These are phyloP conservation scores for Dorcoceras hygrometricum DNA, from an alignment of 257 asterid species.

Conservation along the genomic window DNA sequence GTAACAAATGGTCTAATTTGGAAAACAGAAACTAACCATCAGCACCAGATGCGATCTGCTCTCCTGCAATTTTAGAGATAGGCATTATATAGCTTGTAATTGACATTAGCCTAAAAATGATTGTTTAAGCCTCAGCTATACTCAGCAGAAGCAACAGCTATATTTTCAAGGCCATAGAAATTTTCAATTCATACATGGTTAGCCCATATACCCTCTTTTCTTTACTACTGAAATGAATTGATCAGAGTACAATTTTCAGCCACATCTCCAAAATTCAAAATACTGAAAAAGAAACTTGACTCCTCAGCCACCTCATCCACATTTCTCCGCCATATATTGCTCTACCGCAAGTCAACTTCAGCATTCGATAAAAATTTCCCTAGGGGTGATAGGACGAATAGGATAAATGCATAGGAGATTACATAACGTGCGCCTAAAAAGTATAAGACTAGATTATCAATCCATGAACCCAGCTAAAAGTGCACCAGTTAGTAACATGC, in stretches of 20 bases:
- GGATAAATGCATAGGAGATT: slow-evolving; percentile 5
- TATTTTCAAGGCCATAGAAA: not conserved
- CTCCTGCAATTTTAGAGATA: slow-evolving; percentile 56
- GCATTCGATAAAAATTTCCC: not conserved
- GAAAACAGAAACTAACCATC: slow-evolving; percentile 59
- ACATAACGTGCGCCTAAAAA: not conserved
- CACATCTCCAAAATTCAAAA: slow-evolving; percentile 6
- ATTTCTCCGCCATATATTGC: no score
- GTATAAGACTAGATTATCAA: slow-evolving; percentile 3
- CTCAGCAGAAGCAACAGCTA: slow-evolving; percentile 5
- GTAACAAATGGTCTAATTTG: slow-evolving; percentile 5
- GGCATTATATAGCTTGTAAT: slow-evolving; percentile 1
- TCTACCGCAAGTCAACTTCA: no score
- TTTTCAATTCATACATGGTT: no score
- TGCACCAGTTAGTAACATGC: not conserved
- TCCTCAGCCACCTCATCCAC: not conserved
- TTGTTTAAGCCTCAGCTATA: slow-evolving; percentile 5
- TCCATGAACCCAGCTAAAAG: not conserved
- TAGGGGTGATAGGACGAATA: slow-evolving; percentile 4
- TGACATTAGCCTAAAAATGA: not conserved
- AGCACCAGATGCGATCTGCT: slow-evolving; percentile 93
- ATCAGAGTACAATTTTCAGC: not conserved
- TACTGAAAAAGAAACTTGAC: not conserved
- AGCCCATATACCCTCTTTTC: no score
- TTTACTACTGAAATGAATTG: no score